A percentile compares a stretch with the other conserved stretches of the same genome.
Conservation (phyloP, 768 basidiomycete species). For the Mycena albidolilacea region DNA sequence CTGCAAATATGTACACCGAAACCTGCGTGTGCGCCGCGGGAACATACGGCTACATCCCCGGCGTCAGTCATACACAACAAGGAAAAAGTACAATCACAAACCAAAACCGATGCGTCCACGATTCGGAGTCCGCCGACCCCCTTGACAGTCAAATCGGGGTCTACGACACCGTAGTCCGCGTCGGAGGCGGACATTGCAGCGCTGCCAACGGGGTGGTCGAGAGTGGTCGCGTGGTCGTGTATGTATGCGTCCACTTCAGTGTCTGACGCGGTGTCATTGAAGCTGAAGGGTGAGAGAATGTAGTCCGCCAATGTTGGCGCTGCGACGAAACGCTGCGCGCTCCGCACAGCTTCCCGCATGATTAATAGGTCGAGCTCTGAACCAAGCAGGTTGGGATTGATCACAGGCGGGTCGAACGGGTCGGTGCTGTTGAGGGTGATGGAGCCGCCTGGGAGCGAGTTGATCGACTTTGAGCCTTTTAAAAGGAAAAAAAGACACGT, state of each 20-base stretch:
- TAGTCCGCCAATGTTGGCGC: neutral
- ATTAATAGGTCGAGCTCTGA: neutral
- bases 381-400: neutral
- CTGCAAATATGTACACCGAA: neutral
- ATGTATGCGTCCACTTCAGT: neutral
- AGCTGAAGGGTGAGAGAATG: neutral
- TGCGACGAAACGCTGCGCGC: neutral
- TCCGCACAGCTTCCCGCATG: neutral
- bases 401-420: neutral
- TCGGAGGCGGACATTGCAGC: neutral
- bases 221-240: neutral
- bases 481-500: neutral
- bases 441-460: neutral
- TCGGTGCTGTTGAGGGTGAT: neutral
- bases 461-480: neutral
- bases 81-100: neutral
- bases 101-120: neutral
- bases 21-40: neutral
- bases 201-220: neutral
- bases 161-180: neutral
- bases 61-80: neutral
- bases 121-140: neutral
- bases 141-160: neutral
- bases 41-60: neutral
- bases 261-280: neutral